Conservation (phyloP, 148 eudicot genomes). For the Hydrangea macrophylla region DNA sequence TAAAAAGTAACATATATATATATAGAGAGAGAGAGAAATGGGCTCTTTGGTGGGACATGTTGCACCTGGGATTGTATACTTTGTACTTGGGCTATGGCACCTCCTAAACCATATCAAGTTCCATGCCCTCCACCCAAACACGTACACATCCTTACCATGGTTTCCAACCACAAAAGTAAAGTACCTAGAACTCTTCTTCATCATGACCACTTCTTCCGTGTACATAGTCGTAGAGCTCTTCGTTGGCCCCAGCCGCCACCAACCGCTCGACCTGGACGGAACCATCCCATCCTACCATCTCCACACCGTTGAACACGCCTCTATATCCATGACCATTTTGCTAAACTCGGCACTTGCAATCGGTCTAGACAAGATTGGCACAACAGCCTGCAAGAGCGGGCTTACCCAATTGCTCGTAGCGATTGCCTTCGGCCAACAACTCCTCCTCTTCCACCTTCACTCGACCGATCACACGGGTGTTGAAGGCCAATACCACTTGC, state of each 20-base stretch:
- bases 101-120: slow-evolving; percentile 28
- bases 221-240: slow-evolving; percentile 23
- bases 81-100: slow-evolving; percentile 36
- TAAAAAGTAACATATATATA: too few relatives aligned
- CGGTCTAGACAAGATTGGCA: slow-evolving; percentile 24
- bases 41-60: too few relatives aligned
- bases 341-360: slow-evolving; percentile 30
- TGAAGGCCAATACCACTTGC: slow-evolving; percentile 44
- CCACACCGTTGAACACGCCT: slow-evolving; percentile 35
- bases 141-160: slow-evolving; percentile 25
- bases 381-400: slow-evolving; percentile 9
- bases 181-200: slow-evolving; percentile 33
- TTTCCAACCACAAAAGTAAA: slow-evolving; percentile 31
- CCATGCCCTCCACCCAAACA: slow-evolving; percentile 13
- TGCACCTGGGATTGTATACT: slow-evolving; percentile 17
- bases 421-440: slow-evolving; percentile 33
- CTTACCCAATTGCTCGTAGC: slow-evolving; percentile 21
- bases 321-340: slow-evolving; percentile 27
- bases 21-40: too few relatives aligned
- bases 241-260: too few relatives aligned
- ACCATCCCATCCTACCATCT: slow-evolving; percentile 24
- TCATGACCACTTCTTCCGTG: slow-evolving; percentile 21
- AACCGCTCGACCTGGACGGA: slow-evolving; percentile 26
- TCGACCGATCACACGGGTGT: slow-evolving; percentile 46
- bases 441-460: slow-evolving; percentile 44